Base-by-base conservation (phyloP, 805 yeast genomes). In the Saturnispora sanitii region DNA sequence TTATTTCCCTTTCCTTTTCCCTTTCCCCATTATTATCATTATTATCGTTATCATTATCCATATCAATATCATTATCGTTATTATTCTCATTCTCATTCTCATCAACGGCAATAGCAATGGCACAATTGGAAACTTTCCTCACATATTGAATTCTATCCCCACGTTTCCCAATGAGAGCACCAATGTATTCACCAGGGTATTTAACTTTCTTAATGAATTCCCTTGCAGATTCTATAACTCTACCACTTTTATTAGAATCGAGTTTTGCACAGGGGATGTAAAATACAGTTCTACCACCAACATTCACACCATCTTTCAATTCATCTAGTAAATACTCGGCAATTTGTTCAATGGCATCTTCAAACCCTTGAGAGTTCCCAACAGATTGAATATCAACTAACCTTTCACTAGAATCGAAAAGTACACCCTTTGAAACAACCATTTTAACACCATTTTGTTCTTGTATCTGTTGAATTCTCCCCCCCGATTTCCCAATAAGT, bases 121-220 rank as follows among this genome's bases (percentile, higher is more conserved):
- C 73, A 30, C 95, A 87, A 31, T 87, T 88, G 37, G 87, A 74
- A 27, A 70, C 70, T 51, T 81, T 76, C 51, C 95, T 73, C 38
- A 87, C 80, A 46, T 87, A 94, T 58, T 82, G 92, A 49, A 87
- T 85, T 62, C 94, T 74, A 22, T 83, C 66, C 30, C 95, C 95
- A 48, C 79, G 77, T 50, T 81, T 80, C 45, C 96, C 96, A 51
- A 87, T 84, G 41, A 87, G 68, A 38, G 94, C 90, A 33, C 96
- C 96, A 34, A 87, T 95, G 64, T 78, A 77, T 45, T 78, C 84
- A 49, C 81, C 79, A 29, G 94, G 85, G 55, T 85, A 81, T 22
- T 73, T 65, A 16, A 77, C 63, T 3, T 68, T 60, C 33, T 71
- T 70, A 6, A 73, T 50, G 27, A 48, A 48, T 39, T 63, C 56